Evolutionary conservation across 495 filamentous ascomycete species (phyloP), one percentile per base, ranked within the genome.

Genomic region (Jackrogersella multiformis): DNA sequence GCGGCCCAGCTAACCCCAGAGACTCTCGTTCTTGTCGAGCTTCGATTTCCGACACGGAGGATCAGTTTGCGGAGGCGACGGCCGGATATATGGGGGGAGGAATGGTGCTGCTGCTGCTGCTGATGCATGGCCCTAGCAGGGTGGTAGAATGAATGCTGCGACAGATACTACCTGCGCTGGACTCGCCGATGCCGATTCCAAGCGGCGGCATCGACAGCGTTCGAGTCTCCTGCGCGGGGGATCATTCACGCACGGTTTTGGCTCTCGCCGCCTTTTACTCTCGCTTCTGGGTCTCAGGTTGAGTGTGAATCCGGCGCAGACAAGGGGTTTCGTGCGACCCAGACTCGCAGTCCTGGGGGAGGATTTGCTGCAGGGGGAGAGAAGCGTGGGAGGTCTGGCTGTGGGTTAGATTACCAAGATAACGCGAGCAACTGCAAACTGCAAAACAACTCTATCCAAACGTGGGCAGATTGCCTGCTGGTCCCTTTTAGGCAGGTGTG

Each of bases 391-490:
- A n/a, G 23, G 26, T 34, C 6, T 52, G 30, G 32, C 0, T 21
- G 18, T 23, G 36, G 58, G 58, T 30, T 56, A 55, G 41, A 51
- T 35, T 36, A 53, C 49, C 49, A 20, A 53, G 49, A 53, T 53
- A 53, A 53, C 30, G 45, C 45, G 24, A 32, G 45, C 56, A 64
- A 65, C 61, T 70, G 57, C 61, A 70, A 64, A 65, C 61, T 70
- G 57, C 61, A 70, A 69, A 70, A 61, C 58, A 70, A 70, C 61
- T 58, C 53, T 65, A 70, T 70, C 54, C 56, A 66, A 65, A 58
- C 61, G 42, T 58, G 48, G 44, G 46, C 24, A 38, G 39, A 26
- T 59, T 53, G 16, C 51, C 32, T 62, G 52, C 57, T 24, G 15
- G 38, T 56, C 44, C 42, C 39, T n/a, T 45, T 62, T 62, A 70